Evolutionary conservation across 2,329 filamentous ascomycete species (phyloP), one percentile per base, ranked within the genome.

Genomic region (Sclerotinia subarctica): DNA sequence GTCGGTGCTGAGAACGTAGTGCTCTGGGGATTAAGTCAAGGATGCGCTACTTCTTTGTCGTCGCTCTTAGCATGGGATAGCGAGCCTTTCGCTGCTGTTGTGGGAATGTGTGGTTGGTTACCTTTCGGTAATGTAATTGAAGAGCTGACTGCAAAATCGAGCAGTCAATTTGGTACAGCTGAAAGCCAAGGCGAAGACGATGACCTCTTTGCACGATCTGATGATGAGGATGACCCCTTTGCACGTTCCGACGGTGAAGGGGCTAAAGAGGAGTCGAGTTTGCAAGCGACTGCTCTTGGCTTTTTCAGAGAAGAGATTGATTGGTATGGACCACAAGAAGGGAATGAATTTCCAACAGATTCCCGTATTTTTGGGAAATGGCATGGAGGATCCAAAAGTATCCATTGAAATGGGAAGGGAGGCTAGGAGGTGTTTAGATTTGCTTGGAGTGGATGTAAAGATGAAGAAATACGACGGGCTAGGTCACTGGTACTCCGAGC

Each of bases 21-120:
- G 1, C 69, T 87, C 0, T 81, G 82, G 51, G 84, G 84, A 0
- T 74, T 86, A 24, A 86, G 85, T 60, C 84, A 86, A 70, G 85
- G 85, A 0, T 84, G 82, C 70, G 84, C 84, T 3, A 81, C 38
- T 42, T 42, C 81, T 53, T 75, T 86, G 68, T 72, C 79, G 24
- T 76, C 80, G 13, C 70, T 80, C 67, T 68, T 86, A 66, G 38
- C 15, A 74, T 83, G 82, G 81, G 77, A 81, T 13, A 80, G 78
- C 0, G 72, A 74, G 21, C 64, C 75, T 2, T 68, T 84, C 44
- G 81, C 76, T 0, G 46, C 26, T 29, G 19, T n/a, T 6, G 59
- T 63, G n/a, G 81, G 80, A 0, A 80, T 85, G 79, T 81, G 81
- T 67, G 81, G 81, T 0, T 83, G 78, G 72, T 72, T 84, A 65